phyloP scores from a whole-genome alignment of 345 rosid species.

The Alliaria petiolata region DNA sequence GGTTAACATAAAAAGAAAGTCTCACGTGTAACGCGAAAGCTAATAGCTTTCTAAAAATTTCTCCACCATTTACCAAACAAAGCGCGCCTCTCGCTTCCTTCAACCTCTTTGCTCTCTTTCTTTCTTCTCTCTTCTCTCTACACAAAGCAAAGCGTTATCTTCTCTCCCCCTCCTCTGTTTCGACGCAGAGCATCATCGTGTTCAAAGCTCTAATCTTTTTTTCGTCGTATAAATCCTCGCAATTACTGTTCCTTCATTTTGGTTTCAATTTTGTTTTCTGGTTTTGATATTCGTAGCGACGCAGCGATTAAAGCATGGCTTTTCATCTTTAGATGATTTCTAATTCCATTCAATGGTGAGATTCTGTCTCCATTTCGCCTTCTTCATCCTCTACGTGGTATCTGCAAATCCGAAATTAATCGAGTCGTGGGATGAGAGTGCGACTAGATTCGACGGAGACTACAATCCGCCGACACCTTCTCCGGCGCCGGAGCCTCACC shows the following conservation, averaged over 20 bases:
- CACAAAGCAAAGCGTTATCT: constrained; percentile 9
- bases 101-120: constrained; percentile 19
- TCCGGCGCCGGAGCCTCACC: constrained; percentile 64
- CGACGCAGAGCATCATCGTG: constrained; percentile 7
- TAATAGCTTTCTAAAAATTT: constrained; percentile 21
- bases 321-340: constrained; percentile 4
- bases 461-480: constrained; percentile 75
- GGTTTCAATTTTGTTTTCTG: neutral
- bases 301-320: constrained; percentile 13
- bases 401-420: neutral
- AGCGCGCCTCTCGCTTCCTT: constrained; percentile 30
- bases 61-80: constrained; percentile 23
- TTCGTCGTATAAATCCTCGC: neutral
- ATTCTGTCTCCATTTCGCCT: constrained; percentile 8
- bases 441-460: constrained; percentile 44
- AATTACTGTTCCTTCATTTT: neutral
- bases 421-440: constrained; percentile 5
- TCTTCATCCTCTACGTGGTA: constrained; percentile 12
- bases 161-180: neutral
- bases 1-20: constrained; percentile 14
- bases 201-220: neutral
- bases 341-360: constrained; percentile 10
- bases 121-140: neutral
- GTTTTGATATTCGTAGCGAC: neutral
- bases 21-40: constrained; percentile 33